Base-by-base conservation (phyloP, 768 basidiomycete species). In the Inosperma sp. region DNA sequence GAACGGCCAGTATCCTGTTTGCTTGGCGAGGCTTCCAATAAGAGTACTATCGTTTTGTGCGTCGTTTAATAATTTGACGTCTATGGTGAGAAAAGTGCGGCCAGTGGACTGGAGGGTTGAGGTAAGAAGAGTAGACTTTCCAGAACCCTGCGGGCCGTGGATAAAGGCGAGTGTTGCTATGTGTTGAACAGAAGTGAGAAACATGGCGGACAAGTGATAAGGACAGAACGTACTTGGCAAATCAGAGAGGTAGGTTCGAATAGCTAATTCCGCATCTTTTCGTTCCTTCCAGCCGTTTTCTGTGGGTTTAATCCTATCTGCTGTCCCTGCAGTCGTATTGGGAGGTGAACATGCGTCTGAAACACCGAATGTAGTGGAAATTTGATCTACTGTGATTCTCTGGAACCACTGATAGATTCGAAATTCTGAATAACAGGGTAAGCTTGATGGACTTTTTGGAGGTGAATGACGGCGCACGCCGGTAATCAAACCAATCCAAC, bases 1-100 rank as follows among this genome's bases (percentile, higher is more conserved):
- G 5, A 91, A 77, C 4, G 93, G 94, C 76, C 83, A 86, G 62
- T 91, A 92, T 29, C 95, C 93, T 0, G 88, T 91, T 60, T 96
- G 89, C 5, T 67, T 69, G 1, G 94, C 93, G 7, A 98, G 71
- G 5, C 73, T 72, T 19, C 72, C 72, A 3, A 94, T 72, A 9
- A 92, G 73, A n/a, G 74, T 75, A 5, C 78, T 70, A 59, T 94
- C 92, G 5, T 86, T 81, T 1, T 73, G 66, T 6, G 83, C 74
- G 57, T 85, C 88, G 30, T 79, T 79, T 17, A 98, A 75, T 51
- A 81, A 75, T 5, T 78, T 75, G 60, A 92, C 94, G 60, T 99
- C 93, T 57, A 99, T 88, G n/a, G 83, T 66, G 27, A 99, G 68
- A 2, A 77, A 65, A 56, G 80, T 83, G 55, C 92, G 88, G n/a